These are phyloP conservation scores for Aureobasidium musti DNA, from an alignment of 2,329 filamentous ascomycete species.

Conservation along the genomic window DNA sequence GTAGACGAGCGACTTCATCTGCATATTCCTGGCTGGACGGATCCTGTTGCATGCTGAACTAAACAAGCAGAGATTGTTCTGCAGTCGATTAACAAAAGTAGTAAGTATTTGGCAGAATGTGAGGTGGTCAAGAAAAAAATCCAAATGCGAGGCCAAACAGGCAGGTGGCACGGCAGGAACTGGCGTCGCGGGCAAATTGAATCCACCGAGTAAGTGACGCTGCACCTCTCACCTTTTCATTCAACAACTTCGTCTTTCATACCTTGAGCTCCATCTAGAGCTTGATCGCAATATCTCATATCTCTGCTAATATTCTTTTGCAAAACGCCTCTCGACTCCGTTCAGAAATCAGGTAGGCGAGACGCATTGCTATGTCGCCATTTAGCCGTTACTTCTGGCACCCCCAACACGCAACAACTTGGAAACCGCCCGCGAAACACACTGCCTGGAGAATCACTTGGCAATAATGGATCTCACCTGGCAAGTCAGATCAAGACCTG, in stretches of 20 bases:
- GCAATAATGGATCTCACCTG: not conserved
- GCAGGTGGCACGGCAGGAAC: not conserved
- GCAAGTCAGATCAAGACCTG: not conserved
- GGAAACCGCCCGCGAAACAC: not conserved
- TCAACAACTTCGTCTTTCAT: not conserved
- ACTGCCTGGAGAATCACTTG: not conserved
- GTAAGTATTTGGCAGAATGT: not conserved
- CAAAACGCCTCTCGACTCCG: not conserved
- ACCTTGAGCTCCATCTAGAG: not conserved
- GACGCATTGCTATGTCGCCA: not conserved
- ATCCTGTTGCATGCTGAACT: not conserved
- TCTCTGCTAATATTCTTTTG: not conserved
- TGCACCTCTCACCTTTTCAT: not conserved
- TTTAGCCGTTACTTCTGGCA: constrained; percentile 7
- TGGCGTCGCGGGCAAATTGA: constrained; percentile 4
- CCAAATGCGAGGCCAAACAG: not conserved
- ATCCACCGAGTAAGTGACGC: constrained; percentile 16
- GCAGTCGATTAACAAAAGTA: not conserved
- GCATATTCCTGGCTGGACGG: constrained; percentile 22
- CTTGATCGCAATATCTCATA: not conserved
- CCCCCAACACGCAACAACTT: not conserved
- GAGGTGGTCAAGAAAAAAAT: not conserved
- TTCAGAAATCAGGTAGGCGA: not conserved
- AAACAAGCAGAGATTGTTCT: not conserved
- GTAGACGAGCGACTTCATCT: constrained; percentile 18